Percentiles rank a stretch among this genome's conserved stretches.
Evolutionary conservation across 306 rosid genomes (phyloP).

Genomic region (Prosopis cineraria): DNA sequence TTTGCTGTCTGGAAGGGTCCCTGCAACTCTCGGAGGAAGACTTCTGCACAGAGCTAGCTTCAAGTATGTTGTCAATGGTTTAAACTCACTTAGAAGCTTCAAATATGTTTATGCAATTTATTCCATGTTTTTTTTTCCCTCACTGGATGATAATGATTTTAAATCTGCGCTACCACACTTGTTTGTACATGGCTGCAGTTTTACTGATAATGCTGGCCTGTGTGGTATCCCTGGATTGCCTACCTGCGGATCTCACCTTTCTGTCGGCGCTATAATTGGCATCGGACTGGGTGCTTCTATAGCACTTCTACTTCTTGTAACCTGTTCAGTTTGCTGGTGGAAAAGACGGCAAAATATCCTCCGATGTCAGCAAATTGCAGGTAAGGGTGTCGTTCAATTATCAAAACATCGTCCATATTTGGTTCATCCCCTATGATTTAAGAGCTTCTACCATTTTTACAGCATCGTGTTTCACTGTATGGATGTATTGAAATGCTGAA

Average conservation of each 20-base stretch:
- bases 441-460: not conserved
- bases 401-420: not conserved
- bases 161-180: slow-evolving; percentile 25
- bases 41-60: slow-evolving; percentile 97
- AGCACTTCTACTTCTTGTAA: slow-evolving; percentile 54
- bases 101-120: not conserved
- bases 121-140: slow-evolving; percentile 6
- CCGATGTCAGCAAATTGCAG: slow-evolving; percentile 78
- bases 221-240: slow-evolving; percentile 93
- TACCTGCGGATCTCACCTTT: slow-evolving; percentile 76
- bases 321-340: slow-evolving; percentile 82
- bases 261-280: slow-evolving; percentile 72
- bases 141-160: slow-evolving; percentile 9
- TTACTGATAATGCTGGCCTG: slow-evolving; percentile 88
- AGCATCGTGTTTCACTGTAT: not conserved
- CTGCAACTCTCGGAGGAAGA: slow-evolving; percentile 80
- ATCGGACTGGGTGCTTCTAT: slow-evolving; percentile 63
- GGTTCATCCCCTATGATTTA: not conserved
- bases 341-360: slow-evolving; percentile 87
- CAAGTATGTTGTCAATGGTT: slow-evolving; percentile 64
- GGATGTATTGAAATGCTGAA: not conserved
- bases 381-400: slow-evolving; percentile 45
- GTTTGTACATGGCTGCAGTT: slow-evolving; percentile 59
- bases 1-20: slow-evolving; percentile 79
- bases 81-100: slow-evolving; percentile 15